phyloP scores from a whole-genome alignment of 2,329 filamentous ascomycete species.

The Mollisia scopiformis region DNA sequence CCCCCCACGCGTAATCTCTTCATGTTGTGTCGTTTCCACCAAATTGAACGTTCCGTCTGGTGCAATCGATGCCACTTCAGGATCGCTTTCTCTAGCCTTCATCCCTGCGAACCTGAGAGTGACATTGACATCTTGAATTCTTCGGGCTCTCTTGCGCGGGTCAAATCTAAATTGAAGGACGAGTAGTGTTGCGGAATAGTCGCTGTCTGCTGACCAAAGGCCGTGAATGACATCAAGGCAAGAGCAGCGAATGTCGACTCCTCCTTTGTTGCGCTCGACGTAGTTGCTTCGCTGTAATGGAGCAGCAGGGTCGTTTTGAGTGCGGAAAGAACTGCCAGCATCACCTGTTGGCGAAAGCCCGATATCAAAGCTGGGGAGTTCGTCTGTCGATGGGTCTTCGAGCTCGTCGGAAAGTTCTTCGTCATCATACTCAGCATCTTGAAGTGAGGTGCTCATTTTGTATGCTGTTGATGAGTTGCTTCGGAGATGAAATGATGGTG shows the following conservation, averaged over 20 bases:
- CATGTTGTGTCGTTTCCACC: constrained; percentile 5
- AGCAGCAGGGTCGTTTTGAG: constrained; percentile 4
- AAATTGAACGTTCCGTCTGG: constrained; percentile 3
- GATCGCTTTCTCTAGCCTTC: constrained; percentile 8
- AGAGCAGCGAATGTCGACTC: constrained; percentile 33
- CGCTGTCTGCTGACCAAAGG: constrained; percentile 23
- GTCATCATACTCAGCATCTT: not conserved
- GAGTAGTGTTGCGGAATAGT: constrained; percentile 28
- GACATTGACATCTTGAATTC: constrained; percentile 28
- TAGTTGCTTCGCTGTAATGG: constrained; percentile 25
- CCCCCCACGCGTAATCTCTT: not conserved
- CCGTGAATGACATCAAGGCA: constrained; percentile 34
- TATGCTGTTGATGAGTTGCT: too few species aligned
- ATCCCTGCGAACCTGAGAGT: constrained; percentile 26
- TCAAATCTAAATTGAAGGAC: constrained; percentile 34
- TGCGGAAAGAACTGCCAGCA: constrained; percentile 7
- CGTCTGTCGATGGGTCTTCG: not conserved
- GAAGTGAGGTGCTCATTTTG: not conserved
- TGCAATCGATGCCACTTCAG: constrained; percentile 14
- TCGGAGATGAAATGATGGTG: not conserved
- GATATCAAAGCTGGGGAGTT: constrained; percentile 8
- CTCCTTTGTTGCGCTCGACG: constrained; percentile 27
- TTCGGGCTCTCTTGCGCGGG: constrained; percentile 26
- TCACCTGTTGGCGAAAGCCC: constrained; percentile 2
- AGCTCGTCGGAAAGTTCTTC: not conserved